A percentile compares a stretch with the other conserved stretches of the same genome.
Evolutionary conservation across 2,329 filamentous ascomycete species (phyloP).

Genomic region (Xylariaceae sp.): DNA sequence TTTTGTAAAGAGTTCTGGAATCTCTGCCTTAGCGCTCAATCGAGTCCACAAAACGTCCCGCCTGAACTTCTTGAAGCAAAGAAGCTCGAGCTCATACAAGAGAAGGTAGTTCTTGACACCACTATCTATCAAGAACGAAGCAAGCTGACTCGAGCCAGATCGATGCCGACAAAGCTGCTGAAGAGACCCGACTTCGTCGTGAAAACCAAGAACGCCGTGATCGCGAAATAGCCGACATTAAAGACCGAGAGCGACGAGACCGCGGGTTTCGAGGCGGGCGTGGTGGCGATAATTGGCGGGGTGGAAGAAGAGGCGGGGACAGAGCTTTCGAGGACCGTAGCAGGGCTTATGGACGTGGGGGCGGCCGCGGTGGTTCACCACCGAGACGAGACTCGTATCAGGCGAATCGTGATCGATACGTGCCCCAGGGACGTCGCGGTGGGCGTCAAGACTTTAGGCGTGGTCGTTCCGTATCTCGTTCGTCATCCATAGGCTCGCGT

Average conservation of each 20-base stretch:
- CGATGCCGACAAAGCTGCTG: conserved; percentile 76
- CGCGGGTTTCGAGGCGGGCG: conserved; percentile 46
- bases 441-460: conserved; percentile 36
- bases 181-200: conserved; percentile 66
- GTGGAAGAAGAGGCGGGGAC: conserved; percentile 45
- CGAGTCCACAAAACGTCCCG: conserved; percentile 83
- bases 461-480: conserved; percentile 38
- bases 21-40: conserved; percentile 83
- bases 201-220: conserved; percentile 70
- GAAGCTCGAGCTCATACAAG: conserved; percentile 89
- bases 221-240: conserved; percentile 62
- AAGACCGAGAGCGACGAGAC: conserved; percentile 59
- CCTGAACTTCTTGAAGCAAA: conserved; percentile 94
- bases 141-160: conserved; percentile 46
- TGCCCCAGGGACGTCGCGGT: conserved; percentile 44
- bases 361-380: conserved; percentile 42
- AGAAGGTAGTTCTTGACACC: conserved; percentile 62
- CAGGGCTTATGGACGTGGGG: conserved; percentile 40
- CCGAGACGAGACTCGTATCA: conserved; percentile 34
- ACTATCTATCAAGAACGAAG: too few relatives aligned
- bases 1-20: conserved; percentile 97
- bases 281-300: conserved; percentile 48
- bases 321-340: conserved; percentile 43
- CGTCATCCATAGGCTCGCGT: conserved; percentile 31
- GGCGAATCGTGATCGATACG: conserved; percentile 39